Conservation (phyloP, 2,329 filamentous ascomycete genomes). For the Neobulgaria alba region DNA sequence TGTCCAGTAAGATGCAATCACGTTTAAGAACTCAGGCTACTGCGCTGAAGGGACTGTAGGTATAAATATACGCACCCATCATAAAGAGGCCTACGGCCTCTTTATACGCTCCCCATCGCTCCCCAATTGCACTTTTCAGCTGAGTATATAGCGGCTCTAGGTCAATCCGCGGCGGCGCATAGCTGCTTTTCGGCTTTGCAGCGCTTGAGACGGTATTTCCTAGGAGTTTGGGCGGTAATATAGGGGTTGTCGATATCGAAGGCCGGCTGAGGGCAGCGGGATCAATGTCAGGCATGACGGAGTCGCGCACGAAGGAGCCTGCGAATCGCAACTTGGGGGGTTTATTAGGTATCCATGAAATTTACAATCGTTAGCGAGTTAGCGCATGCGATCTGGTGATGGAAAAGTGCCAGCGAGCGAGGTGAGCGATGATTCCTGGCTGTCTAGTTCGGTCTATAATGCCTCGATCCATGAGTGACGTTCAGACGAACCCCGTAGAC, state of each 20-base stretch:
- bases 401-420: slow-evolving; percentile 6
- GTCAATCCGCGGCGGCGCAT: slow-evolving; percentile 59
- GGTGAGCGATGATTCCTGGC: slow-evolving; percentile 9
- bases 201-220: slow-evolving; percentile 41
- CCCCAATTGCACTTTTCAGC: slow-evolving; percentile 51
- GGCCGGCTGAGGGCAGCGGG: slow-evolving; percentile 59
- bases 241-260: slow-evolving; percentile 48
- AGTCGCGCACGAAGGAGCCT: slow-evolving; percentile 22
- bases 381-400: slow-evolving; percentile 19
- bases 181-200: slow-evolving; percentile 46
- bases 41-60: not conserved
- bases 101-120: slow-evolving; percentile 58
- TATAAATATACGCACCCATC: slow-evolving; percentile 39
- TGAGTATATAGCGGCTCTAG: slow-evolving; percentile 56
- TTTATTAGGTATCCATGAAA: slow-evolving; percentile 24
- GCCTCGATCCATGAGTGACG: too few species aligned
- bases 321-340: slow-evolving; percentile 20
- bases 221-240: slow-evolving; percentile 49
- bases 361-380: slow-evolving; percentile 16
- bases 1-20: slow-evolving; percentile 5
- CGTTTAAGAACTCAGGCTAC: not conserved
- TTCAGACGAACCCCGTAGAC: too few species aligned
- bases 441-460: too few species aligned
- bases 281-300: slow-evolving; percentile 59
- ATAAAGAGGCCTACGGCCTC: slow-evolving; percentile 54